These are phyloP conservation scores for Suillus discolor DNA, from an alignment of 768 basidiomycete genomes.

Conservation along the genomic window DNA sequence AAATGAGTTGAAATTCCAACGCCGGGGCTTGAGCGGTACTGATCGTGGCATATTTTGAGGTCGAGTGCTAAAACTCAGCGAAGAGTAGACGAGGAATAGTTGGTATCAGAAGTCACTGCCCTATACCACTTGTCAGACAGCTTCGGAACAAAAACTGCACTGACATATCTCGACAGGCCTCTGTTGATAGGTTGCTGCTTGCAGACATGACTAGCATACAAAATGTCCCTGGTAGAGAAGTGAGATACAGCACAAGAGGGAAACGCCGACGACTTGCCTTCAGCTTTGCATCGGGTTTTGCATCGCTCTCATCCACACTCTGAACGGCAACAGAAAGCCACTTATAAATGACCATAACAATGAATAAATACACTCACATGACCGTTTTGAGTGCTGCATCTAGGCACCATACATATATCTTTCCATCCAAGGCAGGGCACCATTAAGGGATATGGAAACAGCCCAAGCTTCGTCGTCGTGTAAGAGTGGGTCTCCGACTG, in stretches of 20 bases:
- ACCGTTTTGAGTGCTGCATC: constrained; percentile 28
- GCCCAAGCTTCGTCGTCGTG: constrained; percentile 81
- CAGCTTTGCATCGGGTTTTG: neutral
- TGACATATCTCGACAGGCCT: neutral
- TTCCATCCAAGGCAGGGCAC: constrained; percentile 76
- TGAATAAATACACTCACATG: too few species aligned
- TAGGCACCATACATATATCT: constrained; percentile 80
- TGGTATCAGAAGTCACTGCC: neutral
- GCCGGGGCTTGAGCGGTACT: neutral
- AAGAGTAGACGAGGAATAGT: neutral
- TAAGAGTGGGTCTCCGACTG: constrained; percentile 46
- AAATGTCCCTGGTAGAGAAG: neutral
- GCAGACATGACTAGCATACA: neutral
- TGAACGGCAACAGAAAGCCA: neutral
- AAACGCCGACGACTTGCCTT: neutral
- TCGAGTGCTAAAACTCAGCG: neutral
- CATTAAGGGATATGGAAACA: constrained; percentile 79
- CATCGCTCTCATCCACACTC: neutral
- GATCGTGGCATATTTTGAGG: too few species aligned
- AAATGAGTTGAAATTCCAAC: neutral
- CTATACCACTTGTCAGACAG: neutral
- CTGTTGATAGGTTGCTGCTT: neutral
- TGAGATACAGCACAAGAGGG: too few species aligned
- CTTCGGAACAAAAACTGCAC: neutral
- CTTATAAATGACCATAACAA: neutral